phyloP scores from a whole-genome alignment of 352 stramenopile genomes.

The Blastocystis sp. region DNA sequence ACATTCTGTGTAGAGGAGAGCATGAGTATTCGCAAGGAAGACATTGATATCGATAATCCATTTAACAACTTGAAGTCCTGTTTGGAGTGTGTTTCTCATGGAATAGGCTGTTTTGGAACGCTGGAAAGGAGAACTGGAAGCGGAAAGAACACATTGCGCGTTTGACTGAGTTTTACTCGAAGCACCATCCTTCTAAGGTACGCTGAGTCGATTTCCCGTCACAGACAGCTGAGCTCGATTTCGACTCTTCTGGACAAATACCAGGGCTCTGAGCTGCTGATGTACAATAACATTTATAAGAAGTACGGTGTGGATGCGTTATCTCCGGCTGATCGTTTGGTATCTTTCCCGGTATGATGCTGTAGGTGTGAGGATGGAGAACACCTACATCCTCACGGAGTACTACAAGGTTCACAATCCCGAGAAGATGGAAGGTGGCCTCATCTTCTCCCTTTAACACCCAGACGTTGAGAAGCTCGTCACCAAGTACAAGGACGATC shows the following conservation, averaged over 20 bases:
- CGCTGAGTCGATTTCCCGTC: not conserved
- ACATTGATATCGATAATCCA: slow-evolving; percentile 43
- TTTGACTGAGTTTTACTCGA: slow-evolving; percentile 30
- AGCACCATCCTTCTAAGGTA: slow-evolving; percentile 49
- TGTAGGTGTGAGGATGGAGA: slow-evolving; percentile 26
- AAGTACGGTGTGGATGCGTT: slow-evolving; percentile 48
- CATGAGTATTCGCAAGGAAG: slow-evolving; percentile 64
- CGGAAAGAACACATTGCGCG: slow-evolving; percentile 45
- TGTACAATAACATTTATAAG: slow-evolving; percentile 53
- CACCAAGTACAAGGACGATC: slow-evolving; percentile 24
- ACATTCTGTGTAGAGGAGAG: not conserved
- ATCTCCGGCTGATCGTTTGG: slow-evolving; percentile 10
- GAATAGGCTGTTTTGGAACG: slow-evolving; percentile 31
- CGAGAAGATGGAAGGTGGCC: not conserved
- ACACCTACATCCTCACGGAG: slow-evolving; percentile 18
- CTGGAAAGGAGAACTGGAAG: slow-evolving; percentile 50
- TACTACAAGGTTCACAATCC: slow-evolving; percentile 57
- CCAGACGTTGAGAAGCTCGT: slow-evolving; percentile 25
- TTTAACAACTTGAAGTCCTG: slow-evolving; percentile 44
- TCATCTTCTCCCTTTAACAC: not conserved
- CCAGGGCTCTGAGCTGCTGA: slow-evolving; percentile 4
- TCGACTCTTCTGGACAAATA: slow-evolving; percentile 8
- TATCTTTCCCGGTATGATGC: not conserved
- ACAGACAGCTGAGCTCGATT: slow-evolving; percentile 20
- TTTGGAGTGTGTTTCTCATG: not conserved